Percentiles rank a stretch among this genome's conserved stretches.
These are phyloP conservation scores for Fomitopsis pinicola DNA, from an alignment of 1,284 basidiomycete genomes.

Conservation along the genomic window DNA sequence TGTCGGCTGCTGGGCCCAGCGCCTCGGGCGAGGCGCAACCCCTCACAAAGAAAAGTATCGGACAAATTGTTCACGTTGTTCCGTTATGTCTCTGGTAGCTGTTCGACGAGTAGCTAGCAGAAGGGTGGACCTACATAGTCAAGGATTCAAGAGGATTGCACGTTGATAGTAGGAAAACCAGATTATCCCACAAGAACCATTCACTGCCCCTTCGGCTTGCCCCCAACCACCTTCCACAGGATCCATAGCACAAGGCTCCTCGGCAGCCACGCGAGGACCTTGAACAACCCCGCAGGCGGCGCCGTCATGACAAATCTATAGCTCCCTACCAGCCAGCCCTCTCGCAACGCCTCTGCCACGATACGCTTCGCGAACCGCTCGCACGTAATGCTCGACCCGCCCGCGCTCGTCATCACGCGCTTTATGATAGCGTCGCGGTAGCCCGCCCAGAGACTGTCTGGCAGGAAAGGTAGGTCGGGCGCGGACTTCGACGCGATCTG, in stretches of 20 bases:
- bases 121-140: no score
- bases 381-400: not conserved
- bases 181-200: not conserved
- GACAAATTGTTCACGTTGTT: no score
- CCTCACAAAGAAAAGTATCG: no score
- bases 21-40: no score
- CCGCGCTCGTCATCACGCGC: not conserved
- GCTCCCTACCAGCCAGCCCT: not conserved
- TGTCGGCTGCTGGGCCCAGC: no score
- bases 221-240: not conserved
- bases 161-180: no score
- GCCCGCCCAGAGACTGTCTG: not conserved
- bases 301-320: not conserved
- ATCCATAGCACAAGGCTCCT: not conserved
- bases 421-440: not conserved
- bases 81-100: no score
- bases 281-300: not conserved
- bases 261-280: not conserved
- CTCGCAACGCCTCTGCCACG: not conserved
- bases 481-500: conserved; percentile 14
- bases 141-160: no score
- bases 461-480: not conserved
- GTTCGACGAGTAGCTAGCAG: no score
- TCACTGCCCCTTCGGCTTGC: not conserved
- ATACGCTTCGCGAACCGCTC: not conserved